Base-by-base conservation (phyloP, 139 green algal species). In the Asterochloris sp. region DNA sequence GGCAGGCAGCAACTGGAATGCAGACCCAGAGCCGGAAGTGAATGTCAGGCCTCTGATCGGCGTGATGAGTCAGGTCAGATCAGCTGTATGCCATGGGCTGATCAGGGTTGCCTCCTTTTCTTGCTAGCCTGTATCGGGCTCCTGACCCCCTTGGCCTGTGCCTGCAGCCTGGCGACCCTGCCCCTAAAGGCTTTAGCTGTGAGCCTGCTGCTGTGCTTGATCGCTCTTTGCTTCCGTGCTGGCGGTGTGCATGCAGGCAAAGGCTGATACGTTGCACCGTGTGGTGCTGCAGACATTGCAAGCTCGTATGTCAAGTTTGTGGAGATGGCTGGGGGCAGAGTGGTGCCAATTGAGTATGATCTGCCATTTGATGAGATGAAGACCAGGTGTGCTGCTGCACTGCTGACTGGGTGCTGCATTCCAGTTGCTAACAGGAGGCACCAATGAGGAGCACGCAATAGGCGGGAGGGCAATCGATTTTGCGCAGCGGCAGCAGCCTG, bases 251-350 rank as follows among this genome's bases (percentile, higher is more conserved):
- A n/a, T n/a, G n/a, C n/a, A n/a, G n/a, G n/a, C n/a, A n/a, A n/a
- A n/a, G n/a, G n/a, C n/a, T n/a, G n/a, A n/a, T n/a, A n/a, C n/a
- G n/a, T n/a, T n/a, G n/a, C n/a, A n/a, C n/a, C n/a, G n/a, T n/a
- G n/a, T n/a, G n/a, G n/a, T n/a, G n/a, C n/a, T n/a, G n/a, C n/a
- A n/a, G n/a, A 96, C 89, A 96, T 96, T n/a, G 93, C 93, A 11
- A 89, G 88, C 11, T 95, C 91, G 0, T 96, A 96, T 76, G 82
- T 97, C 19, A 95, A 95, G 61, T 94, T 95, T 80, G 81, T 95
- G 0, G 88, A 94, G 89, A 80, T 86, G 71, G 93, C 93, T 19
- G 93, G 93, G 11, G 93, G 90, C 0, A 81, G 92, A 0, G 93
- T 91, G 10, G 86, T 97, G 12, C 93, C 93, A 62, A 94, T 97